Conservation (phyloP, 495 filamentous ascomycete genomes). For the Lindgomyces ingoldianus region DNA sequence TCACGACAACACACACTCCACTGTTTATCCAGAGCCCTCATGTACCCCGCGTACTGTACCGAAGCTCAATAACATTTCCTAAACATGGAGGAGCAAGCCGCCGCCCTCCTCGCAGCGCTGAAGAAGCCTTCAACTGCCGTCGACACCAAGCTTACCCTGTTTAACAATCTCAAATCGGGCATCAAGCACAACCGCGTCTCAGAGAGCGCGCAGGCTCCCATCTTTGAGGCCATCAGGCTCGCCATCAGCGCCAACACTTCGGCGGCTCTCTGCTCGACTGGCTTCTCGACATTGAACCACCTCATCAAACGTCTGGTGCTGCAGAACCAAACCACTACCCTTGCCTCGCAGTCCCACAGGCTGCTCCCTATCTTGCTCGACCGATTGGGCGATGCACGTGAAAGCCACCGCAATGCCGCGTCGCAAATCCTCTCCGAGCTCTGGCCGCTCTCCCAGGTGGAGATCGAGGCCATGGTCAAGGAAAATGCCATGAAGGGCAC, state of each 20-base stretch:
- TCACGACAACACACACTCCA: constrained; percentile 5
- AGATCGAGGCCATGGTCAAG: constrained; percentile 78
- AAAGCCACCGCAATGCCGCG: constrained; percentile 71
- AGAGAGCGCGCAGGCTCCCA: constrained; percentile 64
- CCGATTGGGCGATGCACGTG: constrained; percentile 84
- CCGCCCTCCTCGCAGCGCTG: constrained; percentile 64
- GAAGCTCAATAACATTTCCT: constrained; percentile 29
- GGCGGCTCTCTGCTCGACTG: constrained; percentile 64
- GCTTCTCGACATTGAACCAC: constrained; percentile 83
- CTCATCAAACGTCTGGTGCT: constrained; percentile 77
- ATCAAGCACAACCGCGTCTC: constrained; percentile 89
- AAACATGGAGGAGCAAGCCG: constrained; percentile 61
- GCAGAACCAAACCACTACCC: constrained; percentile 71
- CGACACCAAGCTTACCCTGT: constrained; percentile 68
- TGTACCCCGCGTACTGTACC: constrained; percentile 11
- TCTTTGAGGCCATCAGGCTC: constrained; percentile 72
- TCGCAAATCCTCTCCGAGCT: constrained; percentile 72
- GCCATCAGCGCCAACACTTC: constrained; percentile 71
- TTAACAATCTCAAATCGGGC: constrained; percentile 74
- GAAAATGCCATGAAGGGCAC: constrained; percentile 75
- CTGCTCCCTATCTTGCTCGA: constrained; percentile 75
- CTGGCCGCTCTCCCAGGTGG: constrained; percentile 62
- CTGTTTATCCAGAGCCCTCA: constrained; percentile 12
- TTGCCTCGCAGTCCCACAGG: constrained; percentile 64
- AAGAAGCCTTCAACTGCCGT: constrained; percentile 65